These are phyloP conservation scores for Durusdinium trenchii DNA, from an alignment of 73 alveolate genomes.

Conservation along the genomic window DNA sequence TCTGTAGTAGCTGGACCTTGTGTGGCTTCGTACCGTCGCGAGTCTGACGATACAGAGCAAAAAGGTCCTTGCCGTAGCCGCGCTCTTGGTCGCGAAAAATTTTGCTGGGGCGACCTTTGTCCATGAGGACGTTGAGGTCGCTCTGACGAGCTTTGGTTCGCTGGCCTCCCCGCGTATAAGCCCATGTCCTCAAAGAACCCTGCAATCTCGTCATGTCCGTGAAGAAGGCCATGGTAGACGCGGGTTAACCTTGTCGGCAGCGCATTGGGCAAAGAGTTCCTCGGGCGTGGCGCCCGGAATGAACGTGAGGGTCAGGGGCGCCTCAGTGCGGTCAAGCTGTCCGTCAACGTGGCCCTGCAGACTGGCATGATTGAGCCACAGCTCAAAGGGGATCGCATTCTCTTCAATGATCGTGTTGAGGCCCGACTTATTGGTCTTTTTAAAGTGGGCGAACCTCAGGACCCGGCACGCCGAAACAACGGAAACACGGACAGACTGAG, in stretches of 20 bases:
- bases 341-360: neutral
- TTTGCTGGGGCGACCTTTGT: too few relatives aligned
- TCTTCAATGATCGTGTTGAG: neutral
- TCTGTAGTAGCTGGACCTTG: neutral
- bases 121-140: constrained; percentile 8
- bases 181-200: constrained; percentile 1
- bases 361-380: neutral
- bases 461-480: too few relatives aligned
- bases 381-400: neutral
- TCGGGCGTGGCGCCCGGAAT: neutral
- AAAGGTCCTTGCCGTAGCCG: neutral
- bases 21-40: neutral
- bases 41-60: neutral
- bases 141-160: neutral
- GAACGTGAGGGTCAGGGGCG: neutral
- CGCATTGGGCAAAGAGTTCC: constrained; percentile 16
- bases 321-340: neutral
- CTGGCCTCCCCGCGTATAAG: neutral
- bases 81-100: neutral
- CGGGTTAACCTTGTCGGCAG: neutral
- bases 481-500: neutral
- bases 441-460: constrained; percentile 5
- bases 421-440: constrained; percentile 6
- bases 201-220: constrained; percentile 27
- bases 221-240: neutral